Base-by-base conservation (phyloP, 1,284 basidiomycete genomes). In the Pterula multifida region DNA sequence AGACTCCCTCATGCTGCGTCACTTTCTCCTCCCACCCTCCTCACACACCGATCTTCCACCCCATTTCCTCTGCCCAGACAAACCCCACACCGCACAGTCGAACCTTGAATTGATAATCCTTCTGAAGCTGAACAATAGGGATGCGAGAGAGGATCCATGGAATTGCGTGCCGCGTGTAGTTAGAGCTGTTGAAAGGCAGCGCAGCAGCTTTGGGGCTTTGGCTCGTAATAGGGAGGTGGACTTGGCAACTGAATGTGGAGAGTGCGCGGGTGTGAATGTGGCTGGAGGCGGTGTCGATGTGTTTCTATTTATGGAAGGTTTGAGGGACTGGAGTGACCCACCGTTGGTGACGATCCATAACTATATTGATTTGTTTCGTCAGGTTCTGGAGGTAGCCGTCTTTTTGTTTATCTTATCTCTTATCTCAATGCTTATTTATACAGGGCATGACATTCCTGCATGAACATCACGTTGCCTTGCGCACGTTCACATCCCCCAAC, bases 401-500 rank as follows among this genome's bases (percentile, higher is more conserved):
- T 26, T 50, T 50, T n/a, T 13, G 3, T 17, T 22, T 6, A 19
- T 22, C 26, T 44, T 15, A 15, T 49, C 28, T 12, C 46, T 28
- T 26, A n/a, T 42, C 21, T 26, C 22, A 25, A 49, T n/a, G 49
- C 42, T 22, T 15, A 49, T 11, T 19, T 36, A 13, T 47, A 25
- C 50, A 73, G 70, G 72, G 70, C 9, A 61, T 76, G n/a, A 64
- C 69, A 0, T 77, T 76, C 53, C 60, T 76, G 3, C 75, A 76
- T 55, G 73, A 77, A 57, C 66, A 70, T 48, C 57, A 59, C 11
- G 65, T 76, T 32, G 65, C 63, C 3, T 63, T 65, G 36, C 68
- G 66, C 51, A 57, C 59, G 15, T 60, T 66, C 12, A 60, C 64
- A 3, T 57, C 55, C 3, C 63, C 63, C 19, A 22, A 9, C 4